These are phyloP conservation scores for Populus hybrid DNA, from an alignment of 441 rosid genomes.

Conservation along the genomic window DNA sequence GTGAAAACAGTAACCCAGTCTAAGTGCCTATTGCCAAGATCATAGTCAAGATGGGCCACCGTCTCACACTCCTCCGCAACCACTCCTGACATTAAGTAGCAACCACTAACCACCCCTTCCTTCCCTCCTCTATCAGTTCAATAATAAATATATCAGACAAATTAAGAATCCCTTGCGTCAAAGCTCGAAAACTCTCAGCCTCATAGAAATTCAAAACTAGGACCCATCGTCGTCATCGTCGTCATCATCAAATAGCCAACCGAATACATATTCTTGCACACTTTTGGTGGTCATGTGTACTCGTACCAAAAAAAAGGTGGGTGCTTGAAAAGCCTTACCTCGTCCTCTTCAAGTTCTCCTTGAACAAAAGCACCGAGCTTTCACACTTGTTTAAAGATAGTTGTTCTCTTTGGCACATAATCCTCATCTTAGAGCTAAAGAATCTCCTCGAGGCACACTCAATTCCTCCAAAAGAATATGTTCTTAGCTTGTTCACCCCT, in stretches of 20 bases:
- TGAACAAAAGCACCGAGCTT: background rate
- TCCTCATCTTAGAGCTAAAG: background rate
- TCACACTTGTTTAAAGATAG: background rate
- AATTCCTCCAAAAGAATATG: conserved; percentile 25
- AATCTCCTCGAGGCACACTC: conserved; percentile 23
- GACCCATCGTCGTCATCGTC: conserved; percentile 20
- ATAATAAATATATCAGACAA: background rate
- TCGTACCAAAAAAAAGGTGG: conserved; percentile 2
- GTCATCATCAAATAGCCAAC: conserved; percentile 14
- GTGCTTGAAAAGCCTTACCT: background rate
- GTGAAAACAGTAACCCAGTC: background rate
- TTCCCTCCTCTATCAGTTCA: background rate
- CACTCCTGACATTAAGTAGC: background rate
- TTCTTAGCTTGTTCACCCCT: conserved; percentile 23
- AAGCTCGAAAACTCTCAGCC: conserved; percentile 6
- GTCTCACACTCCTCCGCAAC: background rate
- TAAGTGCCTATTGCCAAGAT: background rate
- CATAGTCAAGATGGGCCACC: conserved; percentile 1
- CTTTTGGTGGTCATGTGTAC: conserved; percentile 10
- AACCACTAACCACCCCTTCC: background rate
- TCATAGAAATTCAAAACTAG: conserved; percentile 10
- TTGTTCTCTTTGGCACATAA: conserved; percentile 3
- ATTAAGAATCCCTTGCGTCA: background rate
- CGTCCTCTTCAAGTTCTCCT: background rate
- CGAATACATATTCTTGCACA: background rate